These are phyloP conservation scores for Candida glucosophila DNA, from an alignment of 1,139 yeast genomes.

Conservation along the genomic window DNA sequence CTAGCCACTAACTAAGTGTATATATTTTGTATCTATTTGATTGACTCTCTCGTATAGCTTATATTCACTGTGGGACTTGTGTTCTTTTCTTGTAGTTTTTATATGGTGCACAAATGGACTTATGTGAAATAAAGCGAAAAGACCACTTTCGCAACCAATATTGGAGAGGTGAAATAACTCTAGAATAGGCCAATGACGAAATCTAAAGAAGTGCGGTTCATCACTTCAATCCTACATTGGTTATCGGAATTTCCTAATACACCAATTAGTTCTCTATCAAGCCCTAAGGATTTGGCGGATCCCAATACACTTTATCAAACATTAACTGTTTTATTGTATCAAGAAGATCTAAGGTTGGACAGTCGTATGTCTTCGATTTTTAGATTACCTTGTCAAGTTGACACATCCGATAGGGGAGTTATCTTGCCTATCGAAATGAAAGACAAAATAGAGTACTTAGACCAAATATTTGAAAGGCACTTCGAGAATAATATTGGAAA, in stretches of 20 bases:
- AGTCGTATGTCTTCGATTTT: no score
- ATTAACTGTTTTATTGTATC: slow-evolving; percentile 8
- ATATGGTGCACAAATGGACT: no score
- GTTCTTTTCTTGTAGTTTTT: no score
- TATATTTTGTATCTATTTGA: no score
- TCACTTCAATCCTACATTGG: slow-evolving; percentile 16
- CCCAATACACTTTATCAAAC: slow-evolving; percentile 10
- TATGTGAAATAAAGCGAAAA: no score
- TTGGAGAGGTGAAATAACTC: no score
- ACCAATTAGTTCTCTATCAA: slow-evolving; percentile 8
- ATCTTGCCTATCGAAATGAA: slow-evolving; percentile 5
- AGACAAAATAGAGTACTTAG: slow-evolving; percentile 8
- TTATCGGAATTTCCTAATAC: slow-evolving; percentile 15
- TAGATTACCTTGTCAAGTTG: slow-evolving; percentile 2
- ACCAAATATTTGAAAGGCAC: slow-evolving; percentile 8
- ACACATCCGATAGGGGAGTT: slow-evolving; percentile 2
- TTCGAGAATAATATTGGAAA: slow-evolving; percentile 4
- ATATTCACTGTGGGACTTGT: no score
- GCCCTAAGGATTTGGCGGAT: slow-evolving; percentile 7
- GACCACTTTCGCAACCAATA: no score
- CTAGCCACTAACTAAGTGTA: slow-evolving; percentile 10
- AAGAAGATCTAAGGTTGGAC: no score
- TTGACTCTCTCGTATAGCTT: no score
- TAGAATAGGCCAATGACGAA: no score
- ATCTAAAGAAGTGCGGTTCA: no score